Evolutionary conservation across 768 basidiomycete genomes (phyloP), one percentile per base, ranked within the genome.

Genomic region (Coprinopsis sp.): DNA sequence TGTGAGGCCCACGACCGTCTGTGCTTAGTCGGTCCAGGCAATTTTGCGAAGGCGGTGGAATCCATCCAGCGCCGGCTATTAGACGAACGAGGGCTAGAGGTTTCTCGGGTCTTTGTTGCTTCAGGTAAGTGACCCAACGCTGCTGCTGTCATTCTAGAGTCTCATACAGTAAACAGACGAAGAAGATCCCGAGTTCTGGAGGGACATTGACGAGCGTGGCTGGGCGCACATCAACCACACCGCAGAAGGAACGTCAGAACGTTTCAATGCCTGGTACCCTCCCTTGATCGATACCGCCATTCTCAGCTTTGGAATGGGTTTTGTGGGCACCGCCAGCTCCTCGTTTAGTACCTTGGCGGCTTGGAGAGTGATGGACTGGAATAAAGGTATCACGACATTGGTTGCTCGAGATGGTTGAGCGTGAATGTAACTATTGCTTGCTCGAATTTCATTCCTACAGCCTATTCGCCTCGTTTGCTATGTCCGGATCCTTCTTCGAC

Each of bases 1-100:
- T 68, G 66, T 44, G 64, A 58, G 45, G 60, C n/a, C n/a, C n/a
- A 65, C 27, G 55, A 33, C 7, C 30, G 34, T n/a, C 47, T 39
- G 4, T 48, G 47, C n/a, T n/a, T n/a, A n/a, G n/a, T n/a, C n/a
- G n/a, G n/a, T n/a, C 27, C 47, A 4, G 24, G 34, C 11, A 40
- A 40, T 14, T 48, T 40, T 25, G 47, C 38, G n/a, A 6, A 31
- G 36, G 46, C 46, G n/a, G 47, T 48, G 2, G n/a, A 12, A 14
- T 37, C n/a, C 3, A 30, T 48, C 4, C 38, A 27, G 12, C 38
- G 34, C n/a, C 16, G 34, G 24, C 23, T 48, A n/a, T 38, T 31
- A 28, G 47, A 37, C 18, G 37, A 48, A 13, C 27, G 34, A n/a
- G 47, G 47, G 5, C 10, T 48, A 29, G 23, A 33, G 5, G 37